These are phyloP conservation scores for Solanum lycopersicoides DNA, from an alignment of 257 asterid species.

Conservation along the genomic window DNA sequence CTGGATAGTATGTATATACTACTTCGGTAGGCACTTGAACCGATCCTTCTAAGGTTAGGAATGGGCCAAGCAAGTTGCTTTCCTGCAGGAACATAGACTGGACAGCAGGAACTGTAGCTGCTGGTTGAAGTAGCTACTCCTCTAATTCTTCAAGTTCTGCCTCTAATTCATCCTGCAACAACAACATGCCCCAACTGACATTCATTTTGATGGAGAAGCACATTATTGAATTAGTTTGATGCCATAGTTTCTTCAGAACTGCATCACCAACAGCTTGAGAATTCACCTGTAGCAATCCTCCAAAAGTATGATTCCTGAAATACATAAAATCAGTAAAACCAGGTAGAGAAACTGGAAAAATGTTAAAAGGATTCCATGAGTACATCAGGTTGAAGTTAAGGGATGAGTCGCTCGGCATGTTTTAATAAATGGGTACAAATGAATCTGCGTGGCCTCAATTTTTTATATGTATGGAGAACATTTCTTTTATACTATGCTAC, in stretches of 20 bases:
- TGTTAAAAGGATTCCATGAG: too few relatives aligned
- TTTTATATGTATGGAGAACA: neutral
- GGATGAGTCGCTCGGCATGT: neutral
- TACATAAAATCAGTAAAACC: too few relatives aligned
- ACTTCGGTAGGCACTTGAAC: too few relatives aligned
- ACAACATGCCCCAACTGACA: slow-evolving; percentile 18
- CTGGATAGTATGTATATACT: too few relatives aligned
- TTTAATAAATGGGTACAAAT: neutral
- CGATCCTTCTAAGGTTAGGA: too few relatives aligned
- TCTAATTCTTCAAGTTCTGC: too few relatives aligned
- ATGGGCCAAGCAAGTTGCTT: slow-evolving; percentile 11
- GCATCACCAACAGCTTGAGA: slow-evolving; percentile 29
- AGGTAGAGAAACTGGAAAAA: too few relatives aligned
- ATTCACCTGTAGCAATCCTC: too few relatives aligned
- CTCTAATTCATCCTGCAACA: too few relatives aligned
- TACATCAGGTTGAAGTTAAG: neutral
- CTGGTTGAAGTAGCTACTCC: slow-evolving; percentile 25
- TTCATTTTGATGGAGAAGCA: slow-evolving; percentile 86
- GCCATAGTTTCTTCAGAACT: slow-evolving; percentile 76
- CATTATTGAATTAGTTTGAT: slow-evolving; percentile 79
- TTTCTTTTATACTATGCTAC: neutral
- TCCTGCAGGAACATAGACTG: slow-evolving; percentile 13
- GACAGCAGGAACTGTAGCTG: slow-evolving; percentile 18
- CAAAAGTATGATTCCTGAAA: too few relatives aligned
- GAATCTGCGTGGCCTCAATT: neutral